These are phyloP conservation scores for Scytalidium sp. DNA, from an alignment of 2,329 filamentous ascomycete genomes.

Conservation along the genomic window DNA sequence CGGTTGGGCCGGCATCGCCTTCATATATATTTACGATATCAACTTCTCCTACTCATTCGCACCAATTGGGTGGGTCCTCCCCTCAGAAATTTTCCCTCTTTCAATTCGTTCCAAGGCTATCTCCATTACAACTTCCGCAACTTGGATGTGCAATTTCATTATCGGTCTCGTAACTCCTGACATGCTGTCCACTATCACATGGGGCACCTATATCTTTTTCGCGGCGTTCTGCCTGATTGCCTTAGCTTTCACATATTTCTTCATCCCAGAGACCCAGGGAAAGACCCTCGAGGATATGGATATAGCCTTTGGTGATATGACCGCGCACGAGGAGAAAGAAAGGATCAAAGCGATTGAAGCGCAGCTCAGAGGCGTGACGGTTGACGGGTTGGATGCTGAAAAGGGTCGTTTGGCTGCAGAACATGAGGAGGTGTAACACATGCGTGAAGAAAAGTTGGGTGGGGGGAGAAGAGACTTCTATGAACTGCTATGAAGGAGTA, in stretches of 20 bases:
- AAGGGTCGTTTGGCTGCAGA: constrained; percentile 6
- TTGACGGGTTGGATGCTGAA: constrained; percentile 13
- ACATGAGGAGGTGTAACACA: constrained; percentile 6
- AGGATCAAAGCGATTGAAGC: constrained; percentile 17
- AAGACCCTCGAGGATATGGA: constrained; percentile 57
- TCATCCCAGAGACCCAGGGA: constrained; percentile 57
- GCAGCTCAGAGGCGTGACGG: constrained; percentile 13
- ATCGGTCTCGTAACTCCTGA: constrained; percentile 52
- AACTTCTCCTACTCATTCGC: constrained; percentile 34
- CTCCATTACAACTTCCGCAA: constrained; percentile 53
- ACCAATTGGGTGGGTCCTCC: constrained; percentile 53
- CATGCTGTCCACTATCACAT: constrained; percentile 50
- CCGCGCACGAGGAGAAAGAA: constrained; percentile 32
- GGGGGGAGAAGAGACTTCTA: too few relatives aligned
- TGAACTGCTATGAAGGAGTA: too few relatives aligned
- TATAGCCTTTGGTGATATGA: constrained; percentile 37
- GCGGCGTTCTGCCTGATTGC: constrained; percentile 48
- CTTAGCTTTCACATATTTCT: constrained; percentile 47
- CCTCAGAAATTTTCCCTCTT: constrained; percentile 57
- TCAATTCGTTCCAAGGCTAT: constrained; percentile 59
- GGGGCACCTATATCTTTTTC: constrained; percentile 59
- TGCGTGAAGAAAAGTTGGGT: too few relatives aligned
- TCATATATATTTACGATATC: constrained; percentile 54
- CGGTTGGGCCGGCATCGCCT: constrained; percentile 56
- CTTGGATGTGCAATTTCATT: constrained; percentile 57